These are phyloP conservation scores for Colletotrichum chlorophyti DNA, from an alignment of 2,329 filamentous ascomycete genomes.

Conservation along the genomic window DNA sequence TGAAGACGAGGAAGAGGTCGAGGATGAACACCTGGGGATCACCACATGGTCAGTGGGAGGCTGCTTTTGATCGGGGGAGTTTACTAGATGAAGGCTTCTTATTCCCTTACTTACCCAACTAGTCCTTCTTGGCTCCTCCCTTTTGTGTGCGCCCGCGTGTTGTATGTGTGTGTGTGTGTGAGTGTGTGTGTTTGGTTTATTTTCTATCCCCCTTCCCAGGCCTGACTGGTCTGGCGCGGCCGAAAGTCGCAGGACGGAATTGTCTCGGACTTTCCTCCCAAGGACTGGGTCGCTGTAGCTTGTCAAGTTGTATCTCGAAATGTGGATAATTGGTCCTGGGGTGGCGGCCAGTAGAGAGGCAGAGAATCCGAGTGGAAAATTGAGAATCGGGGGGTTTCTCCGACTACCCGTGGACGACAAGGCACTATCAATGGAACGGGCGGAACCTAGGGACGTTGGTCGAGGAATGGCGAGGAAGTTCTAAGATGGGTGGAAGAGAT, in stretches of 20 bases:
- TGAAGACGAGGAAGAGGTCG: conserved; percentile 5
- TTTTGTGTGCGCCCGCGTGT: no score
- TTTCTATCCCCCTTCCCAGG: conserved; percentile 13
- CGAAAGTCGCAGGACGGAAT: conserved; percentile 21
- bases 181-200: no score
- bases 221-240: conserved; percentile 21
- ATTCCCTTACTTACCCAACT: conserved; percentile 22
- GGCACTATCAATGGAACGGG: no score
- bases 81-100: conserved; percentile 4
- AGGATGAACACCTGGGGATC: conserved; percentile 12
- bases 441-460: no score
- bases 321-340: background rate
- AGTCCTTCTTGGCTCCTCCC: conserved; percentile 8
- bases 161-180: no score
- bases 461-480: no score
- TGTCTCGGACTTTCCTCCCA: conserved; percentile 24
- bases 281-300: conserved; percentile 13
- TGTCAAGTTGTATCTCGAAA: no score
- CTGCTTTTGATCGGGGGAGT: background rate
- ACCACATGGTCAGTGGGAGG: conserved; percentile 24
- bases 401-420: no score
- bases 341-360: conserved; percentile 16
- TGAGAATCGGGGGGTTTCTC: no score
- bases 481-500: background rate
- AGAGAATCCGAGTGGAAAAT: background rate